phyloP scores from a whole-genome alignment of 148 eudicot species.

The Chenopodium formosanum region DNA sequence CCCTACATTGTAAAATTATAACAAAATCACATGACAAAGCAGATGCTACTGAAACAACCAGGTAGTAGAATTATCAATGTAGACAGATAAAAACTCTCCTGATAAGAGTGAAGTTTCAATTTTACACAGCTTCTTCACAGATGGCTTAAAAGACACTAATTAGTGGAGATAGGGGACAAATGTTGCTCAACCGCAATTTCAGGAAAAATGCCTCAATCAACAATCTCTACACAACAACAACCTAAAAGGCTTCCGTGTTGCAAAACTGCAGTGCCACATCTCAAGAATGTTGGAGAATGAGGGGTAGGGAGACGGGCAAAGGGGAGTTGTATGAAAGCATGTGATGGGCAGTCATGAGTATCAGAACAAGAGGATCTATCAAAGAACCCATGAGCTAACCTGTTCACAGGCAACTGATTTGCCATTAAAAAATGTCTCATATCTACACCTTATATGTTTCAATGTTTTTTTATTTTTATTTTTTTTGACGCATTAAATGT shows the following conservation, averaged over 20 bases:
- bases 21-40: neutral
- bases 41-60: neutral
- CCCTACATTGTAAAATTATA: constrained; percentile 39
- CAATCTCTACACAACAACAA: neutral
- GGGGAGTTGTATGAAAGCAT: neutral
- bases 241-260: neutral
- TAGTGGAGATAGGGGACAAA: neutral
- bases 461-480: too few relatives aligned
- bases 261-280: neutral
- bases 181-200: neutral
- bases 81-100: neutral
- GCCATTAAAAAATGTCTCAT: neutral
- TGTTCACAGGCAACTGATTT: neutral
- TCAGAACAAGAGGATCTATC: too few relatives aligned
- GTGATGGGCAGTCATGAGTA: neutral
- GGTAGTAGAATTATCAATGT: neutral
- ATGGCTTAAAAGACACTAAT: neutral
- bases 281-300: neutral
- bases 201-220: neutral
- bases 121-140: neutral
- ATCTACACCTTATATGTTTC: neutral
- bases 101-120: neutral
- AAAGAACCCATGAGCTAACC: neutral
- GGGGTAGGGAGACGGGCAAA: neutral
- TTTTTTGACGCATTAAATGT: too few relatives aligned